Evolutionary conservation across 2,329 filamentous ascomycete genomes (phyloP).

Genomic region (Alternaria ethzedia): DNA sequence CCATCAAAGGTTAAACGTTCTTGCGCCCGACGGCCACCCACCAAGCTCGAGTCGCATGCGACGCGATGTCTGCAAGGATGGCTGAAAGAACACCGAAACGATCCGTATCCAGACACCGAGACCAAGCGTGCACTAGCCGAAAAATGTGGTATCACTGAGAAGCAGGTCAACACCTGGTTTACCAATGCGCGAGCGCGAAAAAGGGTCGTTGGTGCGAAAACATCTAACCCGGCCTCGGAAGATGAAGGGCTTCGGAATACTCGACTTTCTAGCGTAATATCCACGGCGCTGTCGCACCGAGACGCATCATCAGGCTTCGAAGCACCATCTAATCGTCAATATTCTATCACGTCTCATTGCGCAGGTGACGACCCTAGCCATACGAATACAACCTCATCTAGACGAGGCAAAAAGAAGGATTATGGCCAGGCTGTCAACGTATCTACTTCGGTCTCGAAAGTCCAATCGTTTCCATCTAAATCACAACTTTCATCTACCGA

Average conservation of each 20-base stretch:
- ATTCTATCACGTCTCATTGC: slow-evolving; percentile 14
- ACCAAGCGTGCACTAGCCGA: slow-evolving; percentile 38
- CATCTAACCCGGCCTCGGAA: slow-evolving; percentile 17
- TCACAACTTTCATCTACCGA: slow-evolving; percentile 1
- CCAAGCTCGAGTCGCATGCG: slow-evolving; percentile 40
- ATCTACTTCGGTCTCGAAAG: slow-evolving; percentile 12
- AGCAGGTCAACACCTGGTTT: slow-evolving; percentile 46
- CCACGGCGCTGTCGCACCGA: slow-evolving; percentile 12
- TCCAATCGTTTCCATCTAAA: slow-evolving; percentile 12
- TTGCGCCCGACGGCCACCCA: slow-evolving; percentile 30
- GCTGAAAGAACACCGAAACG: slow-evolving; percentile 36
- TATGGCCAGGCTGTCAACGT: slow-evolving; percentile 31
- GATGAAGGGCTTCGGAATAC: slow-evolving; percentile 26
- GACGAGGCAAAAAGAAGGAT: slow-evolving; percentile 48
- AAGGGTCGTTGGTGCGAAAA: slow-evolving; percentile 25
- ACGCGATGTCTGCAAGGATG: slow-evolving; percentile 35
- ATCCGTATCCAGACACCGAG: slow-evolving; percentile 41
- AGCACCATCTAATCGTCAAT: not conserved
- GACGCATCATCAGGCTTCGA: not conserved
- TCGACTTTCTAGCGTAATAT: slow-evolving; percentile 17
- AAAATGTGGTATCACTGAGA: slow-evolving; percentile 42
- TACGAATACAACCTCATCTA: slow-evolving; percentile 12
- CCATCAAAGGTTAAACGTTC: slow-evolving; percentile 34
- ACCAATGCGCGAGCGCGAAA: slow-evolving; percentile 43
- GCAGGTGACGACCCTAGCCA: not conserved